phyloP scores from a whole-genome alignment of 768 basidiomycete genomes.

The Lactifluus subvellereus region DNA sequence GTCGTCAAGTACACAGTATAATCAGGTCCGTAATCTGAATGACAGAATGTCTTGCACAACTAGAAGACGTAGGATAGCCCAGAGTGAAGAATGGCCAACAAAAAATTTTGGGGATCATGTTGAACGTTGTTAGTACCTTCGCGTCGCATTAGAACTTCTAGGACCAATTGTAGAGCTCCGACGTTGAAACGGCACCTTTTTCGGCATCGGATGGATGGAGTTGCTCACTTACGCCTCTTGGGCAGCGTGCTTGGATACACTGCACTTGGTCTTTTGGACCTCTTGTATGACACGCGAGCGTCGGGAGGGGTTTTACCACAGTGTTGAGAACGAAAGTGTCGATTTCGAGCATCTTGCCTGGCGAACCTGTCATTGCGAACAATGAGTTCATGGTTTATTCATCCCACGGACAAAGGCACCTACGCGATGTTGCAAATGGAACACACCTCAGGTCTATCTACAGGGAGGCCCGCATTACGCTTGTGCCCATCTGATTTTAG shows the following conservation, averaged over 20 bases:
- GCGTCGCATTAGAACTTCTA: not conserved
- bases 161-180: not conserved
- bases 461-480: constrained; percentile 16
- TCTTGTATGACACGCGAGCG: not conserved
- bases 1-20: not conserved
- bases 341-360: constrained; percentile 21
- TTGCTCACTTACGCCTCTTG: constrained; percentile 14
- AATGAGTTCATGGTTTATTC: too few relatives aligned
- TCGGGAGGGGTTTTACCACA: not conserved
- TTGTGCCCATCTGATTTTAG: constrained; percentile 19
- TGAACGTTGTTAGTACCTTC: constrained; percentile 3
- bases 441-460: constrained; percentile 16
- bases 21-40: not conserved
- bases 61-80: not conserved
- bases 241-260: constrained; percentile 13
- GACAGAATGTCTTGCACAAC: not conserved
- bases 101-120: not conserved
- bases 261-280: constrained; percentile 2
- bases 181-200: constrained; percentile 8
- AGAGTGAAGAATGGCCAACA: not conserved
- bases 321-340: constrained; percentile 19
- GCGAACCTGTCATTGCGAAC: constrained; percentile 10
- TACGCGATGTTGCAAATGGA: constrained; percentile 19
- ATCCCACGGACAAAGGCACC: not conserved
- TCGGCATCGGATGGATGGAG: not conserved